phyloP scores from a whole-genome alignment of 306 rosid genomes.

The Alnus rubra region DNA sequence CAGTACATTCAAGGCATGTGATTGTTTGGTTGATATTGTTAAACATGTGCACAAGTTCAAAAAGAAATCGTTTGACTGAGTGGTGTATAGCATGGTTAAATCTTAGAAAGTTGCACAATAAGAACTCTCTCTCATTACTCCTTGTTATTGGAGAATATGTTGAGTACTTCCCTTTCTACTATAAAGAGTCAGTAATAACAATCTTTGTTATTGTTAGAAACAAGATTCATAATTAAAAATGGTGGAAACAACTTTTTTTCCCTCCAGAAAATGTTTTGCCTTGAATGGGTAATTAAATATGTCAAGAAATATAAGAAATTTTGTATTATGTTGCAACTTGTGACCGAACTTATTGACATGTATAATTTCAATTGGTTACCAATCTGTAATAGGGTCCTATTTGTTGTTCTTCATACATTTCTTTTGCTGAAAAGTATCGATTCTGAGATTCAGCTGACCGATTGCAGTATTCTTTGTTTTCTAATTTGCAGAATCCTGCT shows the following conservation, averaged over 20 bases:
- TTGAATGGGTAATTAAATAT: too few relatives aligned
- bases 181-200: too few relatives aligned
- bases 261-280: too few relatives aligned
- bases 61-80: not conserved
- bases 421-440: not conserved
- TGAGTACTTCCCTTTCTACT: not conserved
- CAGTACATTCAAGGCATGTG: not conserved
- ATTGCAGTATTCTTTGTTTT: not conserved
- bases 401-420: not conserved
- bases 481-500: constrained; percentile 52
- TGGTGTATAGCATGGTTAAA: not conserved
- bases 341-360: not conserved
- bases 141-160: not conserved
- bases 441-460: not conserved
- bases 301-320: too few relatives aligned
- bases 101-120: not conserved
- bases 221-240: too few relatives aligned
- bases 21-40: not conserved
- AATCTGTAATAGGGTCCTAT: not conserved
- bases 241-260: not conserved
- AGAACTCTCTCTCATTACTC: not conserved
- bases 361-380: not conserved
- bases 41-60: not conserved
- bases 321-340: too few relatives aligned
- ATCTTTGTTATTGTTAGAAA: too few relatives aligned